A percentile compares a stretch with the other conserved stretches of the same genome.
phyloP scores from a whole-genome alignment of 768 basidiomycete genomes.

The Naganishia kalamii region DNA sequence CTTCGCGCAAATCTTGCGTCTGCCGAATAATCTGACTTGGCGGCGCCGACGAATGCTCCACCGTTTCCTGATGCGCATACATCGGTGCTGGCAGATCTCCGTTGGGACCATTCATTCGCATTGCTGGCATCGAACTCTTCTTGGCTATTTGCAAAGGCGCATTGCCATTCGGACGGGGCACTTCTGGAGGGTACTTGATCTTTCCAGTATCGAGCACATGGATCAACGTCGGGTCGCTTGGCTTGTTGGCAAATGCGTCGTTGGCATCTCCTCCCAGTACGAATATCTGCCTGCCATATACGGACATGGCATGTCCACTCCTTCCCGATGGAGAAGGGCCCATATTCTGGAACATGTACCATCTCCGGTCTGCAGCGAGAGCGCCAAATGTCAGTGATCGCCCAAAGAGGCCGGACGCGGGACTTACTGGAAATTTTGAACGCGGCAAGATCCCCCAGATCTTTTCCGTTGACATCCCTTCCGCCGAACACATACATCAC shows the following conservation, averaged over 20 bases:
- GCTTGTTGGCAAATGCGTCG: conserved; percentile 58
- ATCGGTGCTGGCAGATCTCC: conserved; percentile 1
- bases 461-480: conserved; percentile 92
- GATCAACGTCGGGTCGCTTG: conserved; percentile 72
- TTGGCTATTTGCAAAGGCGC: neutral
- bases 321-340: conserved; percentile 86
- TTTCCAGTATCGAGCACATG: conserved; percentile 97
- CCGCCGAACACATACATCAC: conserved; percentile 98
- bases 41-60: conserved; percentile 8
- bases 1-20: neutral
- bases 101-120: neutral
- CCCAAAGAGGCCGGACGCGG: neutral
- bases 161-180: conserved; percentile 48
- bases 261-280: conserved; percentile 89
- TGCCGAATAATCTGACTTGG: neutral
- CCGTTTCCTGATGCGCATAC: neutral
- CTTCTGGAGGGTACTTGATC: conserved; percentile 80
- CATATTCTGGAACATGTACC: conserved; percentile 99
- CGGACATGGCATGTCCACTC: conserved; percentile 96
- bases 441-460: conserved; percentile 85
- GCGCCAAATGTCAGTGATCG: conserved; percentile 19
- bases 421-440: conserved; percentile 93
- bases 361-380: conserved; percentile 68
- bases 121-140: conserved; percentile 20
- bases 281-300: conserved; percentile 70